Conservation (phyloP, 495 filamentous ascomycete genomes). For the Echria macrotheca region DNA sequence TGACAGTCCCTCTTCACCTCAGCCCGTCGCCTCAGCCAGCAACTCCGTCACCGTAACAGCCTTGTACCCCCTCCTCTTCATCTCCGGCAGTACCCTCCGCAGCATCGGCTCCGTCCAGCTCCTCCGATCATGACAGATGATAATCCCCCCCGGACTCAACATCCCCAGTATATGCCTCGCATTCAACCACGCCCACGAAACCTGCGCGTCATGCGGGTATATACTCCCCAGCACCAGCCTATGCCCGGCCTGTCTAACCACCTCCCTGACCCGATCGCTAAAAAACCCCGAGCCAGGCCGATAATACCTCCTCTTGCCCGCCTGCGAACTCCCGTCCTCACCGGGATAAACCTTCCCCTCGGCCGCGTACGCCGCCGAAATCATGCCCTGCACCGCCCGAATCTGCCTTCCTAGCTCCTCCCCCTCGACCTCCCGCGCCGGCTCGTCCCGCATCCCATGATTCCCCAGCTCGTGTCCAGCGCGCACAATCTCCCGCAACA, state of each 20-base stretch:
- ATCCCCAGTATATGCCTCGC: conserved; percentile 75
- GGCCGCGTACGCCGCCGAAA: conserved; percentile 51
- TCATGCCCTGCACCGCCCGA: conserved; percentile 39
- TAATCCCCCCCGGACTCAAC: conserved; percentile 66
- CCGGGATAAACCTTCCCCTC: conserved; percentile 27
- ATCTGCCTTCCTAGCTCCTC: conserved; percentile 42
- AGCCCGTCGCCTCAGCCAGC: conserved; percentile 34
- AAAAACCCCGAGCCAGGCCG: conserved; percentile 80
- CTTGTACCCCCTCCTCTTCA: conserved; percentile 60
- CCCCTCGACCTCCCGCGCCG: conserved; percentile 44
- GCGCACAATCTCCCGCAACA: conserved; percentile 56
- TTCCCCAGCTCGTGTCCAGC: conserved; percentile 70
- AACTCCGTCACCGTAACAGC: conserved; percentile 64
- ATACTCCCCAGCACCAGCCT: conserved; percentile 69
- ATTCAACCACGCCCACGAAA: conserved; percentile 61
- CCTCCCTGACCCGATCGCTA: conserved; percentile 55
- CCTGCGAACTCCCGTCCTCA: too few species aligned
- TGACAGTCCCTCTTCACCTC: background rate
- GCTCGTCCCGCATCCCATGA: conserved; percentile 82
- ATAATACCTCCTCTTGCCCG: conserved; percentile 49
- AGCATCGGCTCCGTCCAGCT: conserved; percentile 76
- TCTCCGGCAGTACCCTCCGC: conserved; percentile 59
- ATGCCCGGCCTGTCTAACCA: conserved; percentile 54
- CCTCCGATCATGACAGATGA: conserved; percentile 78
- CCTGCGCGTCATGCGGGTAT: conserved; percentile 83